Evolutionary conservation across 2,329 filamentous ascomycete genomes (phyloP).

Genomic region (Ophiocordyceps australis): DNA sequence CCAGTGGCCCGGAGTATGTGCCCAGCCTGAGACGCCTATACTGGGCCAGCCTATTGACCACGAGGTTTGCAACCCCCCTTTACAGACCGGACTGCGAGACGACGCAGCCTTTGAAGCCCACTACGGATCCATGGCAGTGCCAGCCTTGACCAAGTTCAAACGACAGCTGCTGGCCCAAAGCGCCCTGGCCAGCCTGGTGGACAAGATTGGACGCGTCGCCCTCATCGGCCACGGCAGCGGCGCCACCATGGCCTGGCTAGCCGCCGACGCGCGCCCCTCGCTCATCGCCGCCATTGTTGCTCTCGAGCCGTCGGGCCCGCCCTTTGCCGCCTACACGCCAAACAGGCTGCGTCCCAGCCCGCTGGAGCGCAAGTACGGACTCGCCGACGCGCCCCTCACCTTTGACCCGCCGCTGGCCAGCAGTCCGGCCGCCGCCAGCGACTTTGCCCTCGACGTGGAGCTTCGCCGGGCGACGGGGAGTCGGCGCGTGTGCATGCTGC

Average conservation of each 20-base stretch:
- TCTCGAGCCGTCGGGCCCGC: conserved; percentile 34
- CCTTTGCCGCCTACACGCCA: conserved; percentile 16
- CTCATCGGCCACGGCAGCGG: conserved; percentile 32
- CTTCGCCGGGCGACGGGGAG: too few species aligned
- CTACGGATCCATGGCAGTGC: conserved; percentile 21
- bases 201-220: conserved; percentile 19
- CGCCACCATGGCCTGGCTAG: conserved; percentile 23
- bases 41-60: too few species aligned
- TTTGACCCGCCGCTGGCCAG: conserved; percentile 16
- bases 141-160: conserved; percentile 9
- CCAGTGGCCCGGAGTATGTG: conserved; percentile 20
- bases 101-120: conserved; percentile 30
- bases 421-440: neutral
- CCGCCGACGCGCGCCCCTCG: conserved; percentile 27
- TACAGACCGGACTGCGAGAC: conserved; percentile 15
- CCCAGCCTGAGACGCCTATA: too few species aligned
- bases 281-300: conserved; percentile 28
- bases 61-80: neutral
- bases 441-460: neutral
- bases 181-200: conserved; percentile 22
- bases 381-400: conserved; percentile 21
- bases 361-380: conserved; percentile 16
- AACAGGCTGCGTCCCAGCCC: conserved; percentile 9
- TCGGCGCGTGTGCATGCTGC: conserved; percentile 5
- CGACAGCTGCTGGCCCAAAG: conserved; percentile 13